These are phyloP conservation scores for Colletotrichum limetticola DNA, from an alignment of 2,329 filamentous ascomycete genomes.

Conservation along the genomic window DNA sequence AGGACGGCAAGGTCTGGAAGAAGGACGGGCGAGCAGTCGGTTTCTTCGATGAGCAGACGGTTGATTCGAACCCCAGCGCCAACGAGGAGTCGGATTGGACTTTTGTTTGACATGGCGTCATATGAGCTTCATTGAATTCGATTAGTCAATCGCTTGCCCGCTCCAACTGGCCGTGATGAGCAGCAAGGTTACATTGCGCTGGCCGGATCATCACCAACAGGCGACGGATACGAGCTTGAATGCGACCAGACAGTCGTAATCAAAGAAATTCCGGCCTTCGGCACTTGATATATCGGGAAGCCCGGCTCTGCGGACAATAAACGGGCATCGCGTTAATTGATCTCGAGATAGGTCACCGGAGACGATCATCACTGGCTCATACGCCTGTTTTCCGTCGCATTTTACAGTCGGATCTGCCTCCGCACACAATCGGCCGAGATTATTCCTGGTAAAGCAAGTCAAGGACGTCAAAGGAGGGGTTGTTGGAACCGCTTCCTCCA, in stretches of 20 bases:
- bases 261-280: not conserved
- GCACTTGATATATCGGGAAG: not conserved
- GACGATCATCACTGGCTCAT: too few species aligned
- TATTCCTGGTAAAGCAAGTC: not conserved
- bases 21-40: slow-evolving; percentile 38
- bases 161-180: not conserved
- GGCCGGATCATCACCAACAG: not conserved
- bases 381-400: not conserved
- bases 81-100: slow-evolving; percentile 33
- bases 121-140: not conserved
- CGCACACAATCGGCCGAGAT: not conserved
- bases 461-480: not conserved
- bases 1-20: slow-evolving; percentile 64
- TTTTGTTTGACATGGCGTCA: slow-evolving; percentile 29
- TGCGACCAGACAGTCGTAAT: not conserved
- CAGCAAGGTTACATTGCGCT: not conserved
- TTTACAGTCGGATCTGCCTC: not conserved
- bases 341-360: not conserved
- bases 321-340: not conserved
- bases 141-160: not conserved
- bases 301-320: not conserved
- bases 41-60: slow-evolving; percentile 7
- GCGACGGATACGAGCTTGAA: not conserved
- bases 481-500: not conserved
- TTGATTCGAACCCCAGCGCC: not conserved